phyloP scores from a whole-genome alignment of 1,139 yeast genomes.

The Protomyces gravidus region DNA sequence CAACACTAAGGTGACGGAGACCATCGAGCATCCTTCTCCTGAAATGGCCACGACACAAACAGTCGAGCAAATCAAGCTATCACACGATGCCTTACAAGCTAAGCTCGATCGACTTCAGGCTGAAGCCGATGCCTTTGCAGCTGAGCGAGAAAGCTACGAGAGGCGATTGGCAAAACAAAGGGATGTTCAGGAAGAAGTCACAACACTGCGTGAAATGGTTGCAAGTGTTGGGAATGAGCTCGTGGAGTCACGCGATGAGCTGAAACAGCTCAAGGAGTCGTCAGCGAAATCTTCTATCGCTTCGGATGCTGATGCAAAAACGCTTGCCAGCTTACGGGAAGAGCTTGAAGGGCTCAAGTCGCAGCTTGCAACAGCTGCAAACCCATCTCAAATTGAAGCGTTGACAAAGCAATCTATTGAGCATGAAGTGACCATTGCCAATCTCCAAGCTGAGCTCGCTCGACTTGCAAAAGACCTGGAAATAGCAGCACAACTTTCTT shows the following conservation, averaged over 20 bases:
- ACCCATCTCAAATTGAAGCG: neutral
- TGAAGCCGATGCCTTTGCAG: constrained; percentile 9
- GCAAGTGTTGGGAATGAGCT: constrained; percentile 70
- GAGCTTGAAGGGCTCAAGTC: constrained; percentile 36
- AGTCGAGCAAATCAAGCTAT: neutral
- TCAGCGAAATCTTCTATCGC: neutral
- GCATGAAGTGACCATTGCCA: neutral
- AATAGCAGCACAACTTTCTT: constrained; percentile 32
- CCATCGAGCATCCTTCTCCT: neutral
- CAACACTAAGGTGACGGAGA: constrained; percentile 16
- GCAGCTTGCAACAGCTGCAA: neutral
- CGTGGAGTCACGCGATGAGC: constrained; percentile 52
- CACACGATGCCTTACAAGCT: neutral
- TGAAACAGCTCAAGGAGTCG: constrained; percentile 34
- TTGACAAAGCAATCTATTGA: constrained; percentile 1
- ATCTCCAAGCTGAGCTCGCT: neutral
- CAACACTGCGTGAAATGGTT: constrained; percentile 63
- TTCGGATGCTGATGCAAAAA: neutral
- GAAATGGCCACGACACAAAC: neutral
- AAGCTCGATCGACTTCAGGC: constrained; percentile 11
- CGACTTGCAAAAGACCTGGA: constrained; percentile 25
- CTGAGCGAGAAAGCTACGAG: neutral
- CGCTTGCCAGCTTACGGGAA: constrained; percentile 55
- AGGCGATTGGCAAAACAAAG: neutral
- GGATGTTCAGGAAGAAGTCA: constrained; percentile 44